These are phyloP conservation scores for Beauveria pseudobassiana DNA, from an alignment of 2,329 filamentous ascomycete species.

Conservation along the genomic window DNA sequence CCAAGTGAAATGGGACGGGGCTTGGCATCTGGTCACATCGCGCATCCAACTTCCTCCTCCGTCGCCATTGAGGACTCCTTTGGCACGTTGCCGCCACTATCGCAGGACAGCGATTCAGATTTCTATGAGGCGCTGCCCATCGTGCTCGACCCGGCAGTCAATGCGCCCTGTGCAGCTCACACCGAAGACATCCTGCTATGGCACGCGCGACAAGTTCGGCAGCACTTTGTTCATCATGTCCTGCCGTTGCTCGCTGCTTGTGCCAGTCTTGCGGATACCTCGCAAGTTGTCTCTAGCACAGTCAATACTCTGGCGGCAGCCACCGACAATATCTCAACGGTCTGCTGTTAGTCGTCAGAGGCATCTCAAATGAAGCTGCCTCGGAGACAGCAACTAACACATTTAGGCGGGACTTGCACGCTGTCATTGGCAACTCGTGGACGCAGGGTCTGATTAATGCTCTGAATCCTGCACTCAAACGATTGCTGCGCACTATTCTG, in stretches of 20 bases:
- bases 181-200: slow-evolving; percentile 52
- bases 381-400: slow-evolving; percentile 35
- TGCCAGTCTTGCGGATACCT: slow-evolving; percentile 32
- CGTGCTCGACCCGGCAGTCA: slow-evolving; percentile 39
- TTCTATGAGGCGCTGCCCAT: slow-evolving; percentile 48
- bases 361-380: slow-evolving; percentile 31
- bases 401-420: slow-evolving; percentile 56
- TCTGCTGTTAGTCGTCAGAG: slow-evolving; percentile 42
- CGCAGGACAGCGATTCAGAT: slow-evolving; percentile 33
- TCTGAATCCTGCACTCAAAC: slow-evolving; percentile 45
- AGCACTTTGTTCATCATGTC: slow-evolving; percentile 54
- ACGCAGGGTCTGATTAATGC: slow-evolving; percentile 45
- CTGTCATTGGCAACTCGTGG: slow-evolving; percentile 57
- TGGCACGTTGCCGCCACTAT: slow-evolving; percentile 37
- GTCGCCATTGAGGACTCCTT: slow-evolving; percentile 48
- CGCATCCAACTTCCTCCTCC: slow-evolving; percentile 47
- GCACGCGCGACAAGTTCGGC: slow-evolving; percentile 53
- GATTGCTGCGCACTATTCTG: slow-evolving; percentile 44
- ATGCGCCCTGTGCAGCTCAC: slow-evolving; percentile 41
- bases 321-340: slow-evolving; percentile 51
- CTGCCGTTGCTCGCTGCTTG: slow-evolving; percentile 47
- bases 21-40: slow-evolving; percentile 55
- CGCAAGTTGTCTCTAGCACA: slow-evolving; percentile 42
- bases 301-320: slow-evolving; percentile 53
- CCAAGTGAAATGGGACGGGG: slow-evolving; percentile 51